A percentile compares a stretch with the other conserved stretches of the same genome.
These are phyloP conservation scores for Aristolochia californica DNA, from an alignment of 164 flowering plant genomes.

Conservation along the genomic window DNA sequence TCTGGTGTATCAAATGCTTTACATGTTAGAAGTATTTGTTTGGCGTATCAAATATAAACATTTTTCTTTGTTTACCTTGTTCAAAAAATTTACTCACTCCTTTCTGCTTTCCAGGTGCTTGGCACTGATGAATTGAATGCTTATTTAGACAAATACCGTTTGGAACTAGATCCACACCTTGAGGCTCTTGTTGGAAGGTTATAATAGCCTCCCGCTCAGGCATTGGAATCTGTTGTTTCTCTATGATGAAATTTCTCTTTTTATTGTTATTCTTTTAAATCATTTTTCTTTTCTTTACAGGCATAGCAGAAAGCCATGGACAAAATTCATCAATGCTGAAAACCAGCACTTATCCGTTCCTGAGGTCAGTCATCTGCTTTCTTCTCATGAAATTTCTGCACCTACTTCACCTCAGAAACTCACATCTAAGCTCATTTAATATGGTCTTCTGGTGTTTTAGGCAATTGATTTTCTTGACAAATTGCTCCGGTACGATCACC, in stretches of 20 bases:
- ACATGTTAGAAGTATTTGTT: too few relatives aligned
- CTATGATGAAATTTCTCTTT: neutral
- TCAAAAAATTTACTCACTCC: too few relatives aligned
- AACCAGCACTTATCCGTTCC: slow-evolving; percentile 92
- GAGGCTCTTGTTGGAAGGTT: slow-evolving; percentile 93
- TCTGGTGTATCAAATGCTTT: too few relatives aligned
- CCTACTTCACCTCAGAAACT: too few relatives aligned
- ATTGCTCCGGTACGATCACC: slow-evolving; percentile 95
- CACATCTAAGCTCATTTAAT: too few relatives aligned
- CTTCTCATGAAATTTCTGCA: too few relatives aligned
- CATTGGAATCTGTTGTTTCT: neutral
- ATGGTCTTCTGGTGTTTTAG: slow-evolving; percentile 17
- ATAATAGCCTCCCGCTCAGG: too few relatives aligned
- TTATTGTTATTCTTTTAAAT: neutral
- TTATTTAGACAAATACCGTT: slow-evolving; percentile 67
- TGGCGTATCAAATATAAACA: too few relatives aligned
- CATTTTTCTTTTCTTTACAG: slow-evolving; percentile 24
- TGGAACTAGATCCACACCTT: slow-evolving; percentile 87
- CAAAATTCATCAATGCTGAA: slow-evolving; percentile 68
- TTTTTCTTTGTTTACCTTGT: too few relatives aligned
- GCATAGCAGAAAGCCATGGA: slow-evolving; percentile 87
- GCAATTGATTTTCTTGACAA: slow-evolving; percentile 92
- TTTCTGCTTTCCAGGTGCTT: slow-evolving; percentile 50
- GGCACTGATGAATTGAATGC: slow-evolving; percentile 88
- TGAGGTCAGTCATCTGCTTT: slow-evolving; percentile 38